Base-by-base conservation (phyloP, 2,329 filamentous ascomycete genomes). In the Cytospora chrysosperma region DNA sequence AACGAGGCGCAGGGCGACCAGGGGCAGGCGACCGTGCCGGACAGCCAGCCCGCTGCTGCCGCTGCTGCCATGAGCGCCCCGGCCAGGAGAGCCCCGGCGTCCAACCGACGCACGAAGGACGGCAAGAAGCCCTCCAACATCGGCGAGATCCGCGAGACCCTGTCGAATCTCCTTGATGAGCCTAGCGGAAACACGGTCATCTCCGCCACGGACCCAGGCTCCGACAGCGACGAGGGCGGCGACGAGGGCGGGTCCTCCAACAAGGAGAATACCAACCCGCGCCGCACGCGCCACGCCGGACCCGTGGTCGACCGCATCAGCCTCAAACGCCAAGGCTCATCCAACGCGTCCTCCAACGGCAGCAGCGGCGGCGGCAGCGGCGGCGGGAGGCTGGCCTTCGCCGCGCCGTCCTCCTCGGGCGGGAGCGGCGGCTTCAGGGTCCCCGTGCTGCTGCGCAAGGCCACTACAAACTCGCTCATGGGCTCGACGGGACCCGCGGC, bases 101-200 rank as follows among this genome's bases (percentile, higher is more conserved):
- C 85, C 66, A 74, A 84, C 56, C 86, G 89, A 57, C 86, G 89
- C 51, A 88, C 85, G 27, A 83, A 81, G 62, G 79, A 79, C 19
- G 81, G 80, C 59, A 86, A 85, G 74, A 92, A 88, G 70, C 92
- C 93, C 0, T 82, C 88, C 6, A 90, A 88, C 21, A 79, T 96
- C 12, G 86, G 88, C 30, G 92, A 97, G 71, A 90, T 97, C 67
- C 88, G 92, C 62, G 87, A 94, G 73, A 92, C 91, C 0, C 79
- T 97, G 8, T 96, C 91, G 5, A 91, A 89, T 74, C 82, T 97
- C 12, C 87, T 97, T 19, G 93, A 96, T 27, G 86, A 90, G 51
- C 83, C 85, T 28, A 81, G 85, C 62, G 74, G 19, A 69, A 77
- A 74, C 62, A 82, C 84, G 19, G 69, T 84, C 67, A 78, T 85